Conservation (phyloP, 108 stramenopile genomes). For the Nitzschia sp. region DNA sequence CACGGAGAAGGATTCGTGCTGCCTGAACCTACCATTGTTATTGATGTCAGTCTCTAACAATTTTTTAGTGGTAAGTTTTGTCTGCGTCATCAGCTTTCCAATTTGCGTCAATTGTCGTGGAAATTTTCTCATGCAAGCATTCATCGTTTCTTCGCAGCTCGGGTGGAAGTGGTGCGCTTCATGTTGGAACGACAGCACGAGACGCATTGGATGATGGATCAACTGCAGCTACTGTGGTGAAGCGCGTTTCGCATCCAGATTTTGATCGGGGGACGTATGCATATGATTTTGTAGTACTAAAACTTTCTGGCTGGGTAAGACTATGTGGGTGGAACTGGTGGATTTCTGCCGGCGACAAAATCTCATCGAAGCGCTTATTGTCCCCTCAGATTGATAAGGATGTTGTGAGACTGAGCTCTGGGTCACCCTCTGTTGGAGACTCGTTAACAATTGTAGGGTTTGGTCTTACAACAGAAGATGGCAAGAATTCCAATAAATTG, state of each 20-base stretch:
- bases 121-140: too few relatives aligned
- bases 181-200: slow-evolving; percentile 10
- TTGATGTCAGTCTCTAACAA: background rate
- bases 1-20: background rate
- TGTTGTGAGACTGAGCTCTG: background rate
- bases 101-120: too few relatives aligned
- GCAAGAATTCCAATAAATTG: slow-evolving; percentile 14
- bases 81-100: background rate
- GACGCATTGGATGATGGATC: slow-evolving; percentile 3
- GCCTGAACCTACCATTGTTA: background rate
- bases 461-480: slow-evolving; percentile 12
- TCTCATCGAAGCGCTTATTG: background rate
- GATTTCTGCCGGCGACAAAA: too few relatives aligned
- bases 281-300: slow-evolving; percentile 39
- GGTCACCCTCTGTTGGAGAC: slow-evolving; percentile 7
- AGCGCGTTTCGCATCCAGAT: slow-evolving; percentile 15
- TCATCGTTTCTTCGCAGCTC: slow-evolving; percentile 8
- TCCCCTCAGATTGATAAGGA: slow-evolving; percentile 7
- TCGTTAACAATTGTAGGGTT: slow-evolving; percentile 28
- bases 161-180: background rate
- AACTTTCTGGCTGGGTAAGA: slow-evolving; percentile 20
- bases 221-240: background rate
- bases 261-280: slow-evolving; percentile 15
- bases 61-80: background rate
- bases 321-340: too few relatives aligned